These are phyloP conservation scores for Coniferiporia weirii DNA, from an alignment of 1,284 basidiomycete genomes.

Conservation along the genomic window DNA sequence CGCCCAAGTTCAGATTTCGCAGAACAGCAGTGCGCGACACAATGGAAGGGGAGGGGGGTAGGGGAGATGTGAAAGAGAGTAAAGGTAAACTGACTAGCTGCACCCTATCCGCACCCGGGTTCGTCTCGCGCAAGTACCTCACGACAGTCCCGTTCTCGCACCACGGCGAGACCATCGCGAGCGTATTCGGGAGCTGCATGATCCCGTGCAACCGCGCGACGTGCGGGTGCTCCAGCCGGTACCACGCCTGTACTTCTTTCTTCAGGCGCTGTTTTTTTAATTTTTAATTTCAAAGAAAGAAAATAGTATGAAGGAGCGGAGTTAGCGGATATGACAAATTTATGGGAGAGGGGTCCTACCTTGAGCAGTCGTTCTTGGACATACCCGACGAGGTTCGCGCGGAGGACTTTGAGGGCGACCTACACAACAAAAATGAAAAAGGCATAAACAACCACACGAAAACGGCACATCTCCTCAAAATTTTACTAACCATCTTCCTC, in stretches of 20 bases:
- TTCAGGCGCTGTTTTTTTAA: conserved; percentile 39
- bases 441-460: background rate
- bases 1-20: too few species aligned
- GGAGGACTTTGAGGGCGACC: conserved; percentile 53
- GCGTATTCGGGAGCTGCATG: conserved; percentile 39
- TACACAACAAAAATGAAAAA: conserved; percentile 19
- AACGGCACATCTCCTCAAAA: background rate
- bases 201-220: conserved; percentile 48
- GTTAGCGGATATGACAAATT: too few species aligned
- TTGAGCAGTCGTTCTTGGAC: conserved; percentile 47
- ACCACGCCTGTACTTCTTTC: conserved; percentile 49
- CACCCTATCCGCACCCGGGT: conserved; percentile 37
- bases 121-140: conserved; percentile 37
- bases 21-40: too few species aligned
- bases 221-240: conserved; percentile 46
- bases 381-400: conserved; percentile 45
- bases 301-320: background rate
- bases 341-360: conserved; percentile 27
- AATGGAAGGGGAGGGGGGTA: too few species aligned
- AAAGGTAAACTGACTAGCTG: conserved; percentile 34
- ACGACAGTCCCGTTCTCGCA: conserved; percentile 51
- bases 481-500: conserved; percentile 28
- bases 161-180: conserved; percentile 59
- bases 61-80: too few species aligned
- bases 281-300: background rate